Evolutionary conservation across 257 asterid genomes (phyloP), one percentile per base, ranked within the genome.

Genomic region (Paraleonurus japonicus): DNA sequence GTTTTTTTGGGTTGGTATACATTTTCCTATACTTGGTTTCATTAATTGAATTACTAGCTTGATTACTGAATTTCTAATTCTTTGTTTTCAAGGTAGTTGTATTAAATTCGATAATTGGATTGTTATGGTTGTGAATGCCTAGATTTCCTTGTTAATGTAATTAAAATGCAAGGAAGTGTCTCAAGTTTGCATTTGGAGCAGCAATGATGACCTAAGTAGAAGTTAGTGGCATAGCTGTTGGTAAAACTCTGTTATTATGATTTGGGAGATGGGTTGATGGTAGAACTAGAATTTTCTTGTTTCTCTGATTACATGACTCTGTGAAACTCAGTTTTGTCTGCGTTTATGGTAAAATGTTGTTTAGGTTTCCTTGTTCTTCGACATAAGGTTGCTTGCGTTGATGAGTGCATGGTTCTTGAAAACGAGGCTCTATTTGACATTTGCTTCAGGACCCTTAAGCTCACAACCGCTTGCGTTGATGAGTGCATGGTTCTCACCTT

Each of bases 161-260:
- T n/a, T n/a, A n/a, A n/a, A n/a, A n/a, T n/a, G n/a, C n/a, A n/a
- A n/a, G n/a, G n/a, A n/a, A n/a, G n/a, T 24, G 68, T 27, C 32
- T 62, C 71, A 59, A 45, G 60, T 39, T 71, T 73, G 72, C 33
- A 50, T 51, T 19, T 53, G 16, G 27, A 57, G 51, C 67, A 35
- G 41, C 47, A 41, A 41, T 69, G 39, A 11, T 54, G 32, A 41
- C 11, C 13, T 58, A 58, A 12, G 39, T 23, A 45, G 43, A 67
- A 67, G 26, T 35, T 75, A 7, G 37, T 26, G 61, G 4, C 69
- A 19, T 50, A 47, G 54, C 5, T 53, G 20, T 17, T 47, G 63
- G 79, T 60, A 33, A 59, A 72, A 62, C 41, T 73, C 50, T 60
- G 61, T 20, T 16, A 57, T 75, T 12, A 41, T 11, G 4, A 11